These are phyloP conservation scores for Microsporum canis DNA, from an alignment of 2,329 filamentous ascomycete species.

Conservation along the genomic window DNA sequence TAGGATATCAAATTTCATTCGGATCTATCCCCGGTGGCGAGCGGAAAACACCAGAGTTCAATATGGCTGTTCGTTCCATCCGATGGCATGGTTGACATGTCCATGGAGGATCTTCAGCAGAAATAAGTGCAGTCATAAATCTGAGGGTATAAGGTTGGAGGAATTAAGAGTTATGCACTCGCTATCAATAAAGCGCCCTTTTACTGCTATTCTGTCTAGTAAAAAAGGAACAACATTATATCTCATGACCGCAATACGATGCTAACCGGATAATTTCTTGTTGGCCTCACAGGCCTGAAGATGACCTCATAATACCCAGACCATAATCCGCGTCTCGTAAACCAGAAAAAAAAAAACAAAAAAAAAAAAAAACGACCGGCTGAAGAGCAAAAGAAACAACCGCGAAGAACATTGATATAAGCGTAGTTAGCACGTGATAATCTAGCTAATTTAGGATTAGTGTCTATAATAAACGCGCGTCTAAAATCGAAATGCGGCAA, in stretches of 20 bases:
- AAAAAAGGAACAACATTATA: too few species aligned
- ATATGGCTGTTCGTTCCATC: background rate
- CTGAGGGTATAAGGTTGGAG: too few species aligned
- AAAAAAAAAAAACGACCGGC: background rate
- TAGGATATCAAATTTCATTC: background rate
- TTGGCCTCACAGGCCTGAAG: too few species aligned
- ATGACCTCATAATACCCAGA: too few species aligned
- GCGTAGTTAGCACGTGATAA: background rate
- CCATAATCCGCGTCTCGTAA: too few species aligned
- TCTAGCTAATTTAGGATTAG: background rate
- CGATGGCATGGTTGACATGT: background rate
- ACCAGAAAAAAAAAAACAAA: background rate
- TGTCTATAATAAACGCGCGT: background rate
- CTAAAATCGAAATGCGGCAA: constrained; percentile 6
- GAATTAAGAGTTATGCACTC: too few species aligned
- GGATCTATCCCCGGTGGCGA: background rate
- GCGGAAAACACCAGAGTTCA: background rate
- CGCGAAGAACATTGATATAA: background rate
- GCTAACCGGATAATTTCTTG: too few species aligned
- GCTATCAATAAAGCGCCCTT: too few species aligned
- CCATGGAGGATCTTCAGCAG: background rate
- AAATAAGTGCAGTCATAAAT: too few species aligned
- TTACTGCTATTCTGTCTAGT: too few species aligned
- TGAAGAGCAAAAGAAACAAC: background rate
- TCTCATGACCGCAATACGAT: too few species aligned